Base-by-base conservation (phyloP, 73 alveolate species). In the Stentor coeruleus region DNA sequence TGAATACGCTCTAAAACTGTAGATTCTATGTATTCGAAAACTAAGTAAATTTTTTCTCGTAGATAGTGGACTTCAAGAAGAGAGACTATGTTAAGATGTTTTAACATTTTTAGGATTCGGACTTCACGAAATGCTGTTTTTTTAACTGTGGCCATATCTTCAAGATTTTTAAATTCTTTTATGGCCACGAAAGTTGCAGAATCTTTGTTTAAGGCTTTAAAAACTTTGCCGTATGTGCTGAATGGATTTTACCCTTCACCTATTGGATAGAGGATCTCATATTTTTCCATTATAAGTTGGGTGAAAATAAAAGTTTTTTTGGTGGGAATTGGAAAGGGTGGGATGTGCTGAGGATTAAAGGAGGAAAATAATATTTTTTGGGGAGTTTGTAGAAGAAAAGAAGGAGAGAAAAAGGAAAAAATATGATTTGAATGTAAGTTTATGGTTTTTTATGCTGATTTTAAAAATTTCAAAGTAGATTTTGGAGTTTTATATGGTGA, bases 201-300 rank as follows among this genome's bases (percentile, higher is more conserved):
- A 20, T 49, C 66, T 49, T 49, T 49, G 66, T 49, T 49, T 11
- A 49, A 6, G 66, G 66, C 66, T 49, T 49, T 49, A 6, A 49
- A 11, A 11, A 49, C 66, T 49, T 49, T 49, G 6, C 66, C 66
- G 20, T 49, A 49, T 11, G 66, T 49, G 28, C 66, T 49, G 66
- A 49, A 49, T 49, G 66, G 20, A 49, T 49, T 49, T 49, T 49
- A 49, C 66, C 66, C 66, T 73, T 91, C 96, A 28, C 96, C 96
- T 0, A 91, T 94, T 30, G 85, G 88, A 80, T 93, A 93, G 38
- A 89, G 80, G 15, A 86, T 88, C 59, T 91, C 97, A 82, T 91
- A 91, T 86, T 91, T 91, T 85, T 89, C 90, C 97, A 91, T 91
- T 36, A 84, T 88, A 82, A 36, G n/a, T n/a, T n/a, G n/a, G n/a